These are phyloP conservation scores for Gnomoniopsis sp. DNA, from an alignment of 2,329 filamentous ascomycete genomes.

Conservation along the genomic window DNA sequence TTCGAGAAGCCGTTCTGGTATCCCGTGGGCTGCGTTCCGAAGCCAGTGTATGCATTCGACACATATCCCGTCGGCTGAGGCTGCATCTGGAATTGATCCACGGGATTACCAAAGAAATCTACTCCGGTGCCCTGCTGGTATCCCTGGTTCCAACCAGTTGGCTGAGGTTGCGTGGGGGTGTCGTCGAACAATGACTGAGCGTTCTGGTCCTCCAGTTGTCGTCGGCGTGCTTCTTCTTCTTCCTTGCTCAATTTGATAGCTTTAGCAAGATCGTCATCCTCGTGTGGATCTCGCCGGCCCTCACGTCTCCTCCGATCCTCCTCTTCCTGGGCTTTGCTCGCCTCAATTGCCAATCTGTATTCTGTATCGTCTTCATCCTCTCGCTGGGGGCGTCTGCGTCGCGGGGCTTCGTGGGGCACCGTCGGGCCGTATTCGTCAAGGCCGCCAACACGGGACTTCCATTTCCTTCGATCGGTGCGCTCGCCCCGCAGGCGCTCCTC, in stretches of 20 bases:
- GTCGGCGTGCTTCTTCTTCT: constrained; percentile 85
- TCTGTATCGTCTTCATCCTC: constrained; percentile 85
- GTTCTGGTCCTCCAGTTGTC: constrained; percentile 83
- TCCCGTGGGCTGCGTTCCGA: constrained; percentile 46
- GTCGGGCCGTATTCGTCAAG: constrained; percentile 73
- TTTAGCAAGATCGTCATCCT: constrained; percentile 89
- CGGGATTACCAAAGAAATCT: constrained; percentile 95
- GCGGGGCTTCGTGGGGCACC: constrained; percentile 39
- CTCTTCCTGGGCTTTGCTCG: constrained; percentile 92
- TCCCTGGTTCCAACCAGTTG: constrained; percentile 90
- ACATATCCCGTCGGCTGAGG: constrained; percentile 76
- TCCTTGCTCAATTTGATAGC: constrained; percentile 93
- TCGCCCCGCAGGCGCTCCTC: constrained; percentile 90
- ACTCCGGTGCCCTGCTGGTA: constrained; percentile 97
- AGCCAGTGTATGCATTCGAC: constrained; percentile 54
- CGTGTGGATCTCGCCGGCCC: constrained; percentile 50
- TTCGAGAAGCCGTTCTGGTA: constrained; percentile 63
- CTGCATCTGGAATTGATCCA: constrained; percentile 73
- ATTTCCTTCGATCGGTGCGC: constrained; percentile 85
- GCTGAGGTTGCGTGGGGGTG: constrained; percentile 65
- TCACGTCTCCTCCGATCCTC: constrained; percentile 78
- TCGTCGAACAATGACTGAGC: constrained; percentile 88
- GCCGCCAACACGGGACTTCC: constrained; percentile 94
- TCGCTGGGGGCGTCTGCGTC: constrained; percentile 46
- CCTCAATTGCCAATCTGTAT: constrained; percentile 85